Conservation (phyloP, 179 eudicot species). For the Dionaea muscipula region DNA sequence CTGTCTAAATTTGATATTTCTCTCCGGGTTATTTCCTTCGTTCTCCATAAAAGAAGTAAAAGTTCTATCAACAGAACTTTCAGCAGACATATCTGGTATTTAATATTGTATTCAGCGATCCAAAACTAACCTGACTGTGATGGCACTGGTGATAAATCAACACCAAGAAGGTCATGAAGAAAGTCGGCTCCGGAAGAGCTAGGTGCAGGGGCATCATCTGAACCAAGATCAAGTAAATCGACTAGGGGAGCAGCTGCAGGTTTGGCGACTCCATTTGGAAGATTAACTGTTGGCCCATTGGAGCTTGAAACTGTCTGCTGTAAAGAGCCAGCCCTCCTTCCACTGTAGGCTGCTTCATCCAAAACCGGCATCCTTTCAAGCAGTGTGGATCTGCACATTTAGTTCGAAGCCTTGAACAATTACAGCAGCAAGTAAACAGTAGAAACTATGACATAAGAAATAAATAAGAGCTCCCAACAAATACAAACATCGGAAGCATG, state of each 20-base stretch:
- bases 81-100: neutral
- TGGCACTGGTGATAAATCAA: slow-evolving; percentile 43
- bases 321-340: slow-evolving; percentile 66
- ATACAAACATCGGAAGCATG: too few species aligned
- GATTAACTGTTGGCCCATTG: slow-evolving; percentile 49
- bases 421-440: neutral
- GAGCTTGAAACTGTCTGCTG: slow-evolving; percentile 49
- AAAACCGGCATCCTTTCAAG: slow-evolving; percentile 95
- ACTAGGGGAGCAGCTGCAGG: slow-evolving; percentile 72
- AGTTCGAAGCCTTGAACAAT: slow-evolving; percentile 14
- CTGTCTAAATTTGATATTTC: too few species aligned
- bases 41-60: too few species aligned
- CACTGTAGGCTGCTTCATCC: slow-evolving; percentile 82
- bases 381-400: slow-evolving; percentile 50
- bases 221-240: slow-evolving; percentile 81
- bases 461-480: too few species aligned
- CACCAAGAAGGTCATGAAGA: slow-evolving; percentile 92
- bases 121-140: slow-evolving; percentile 53
- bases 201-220: slow-evolving; percentile 64
- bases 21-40: too few species aligned
- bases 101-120: neutral
- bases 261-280: slow-evolving; percentile 75
- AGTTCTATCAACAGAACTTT: too few species aligned
- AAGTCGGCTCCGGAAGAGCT: slow-evolving; percentile 72
- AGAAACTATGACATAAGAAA: neutral